These are phyloP conservation scores for Pulveroboletus sp. DNA, from an alignment of 768 basidiomycete species.

Conservation along the genomic window DNA sequence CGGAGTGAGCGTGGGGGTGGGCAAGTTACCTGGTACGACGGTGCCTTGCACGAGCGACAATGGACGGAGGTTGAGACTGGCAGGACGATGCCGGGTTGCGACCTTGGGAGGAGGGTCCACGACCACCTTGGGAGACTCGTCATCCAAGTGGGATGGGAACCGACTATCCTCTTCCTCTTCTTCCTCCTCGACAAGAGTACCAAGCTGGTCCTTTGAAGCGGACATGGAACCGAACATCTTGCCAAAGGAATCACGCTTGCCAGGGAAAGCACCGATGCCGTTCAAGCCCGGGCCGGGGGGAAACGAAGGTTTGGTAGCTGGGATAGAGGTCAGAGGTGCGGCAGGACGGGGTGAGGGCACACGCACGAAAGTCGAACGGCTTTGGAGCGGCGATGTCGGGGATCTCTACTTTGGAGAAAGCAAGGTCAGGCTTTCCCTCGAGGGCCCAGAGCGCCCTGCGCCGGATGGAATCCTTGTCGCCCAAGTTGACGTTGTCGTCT, in stretches of 20 bases:
- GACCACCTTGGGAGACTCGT: slow-evolving; percentile 23
- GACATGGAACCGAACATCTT: slow-evolving; percentile 60
- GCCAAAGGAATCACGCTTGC: slow-evolving; percentile 77
- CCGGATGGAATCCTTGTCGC: slow-evolving; percentile 75
- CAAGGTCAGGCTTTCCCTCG: slow-evolving; percentile 74
- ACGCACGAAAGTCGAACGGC: slow-evolving; percentile 65
- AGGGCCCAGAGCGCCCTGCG: slow-evolving; percentile 81
- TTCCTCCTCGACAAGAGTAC: slow-evolving; percentile 80
- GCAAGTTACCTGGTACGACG: slow-evolving; percentile 39
- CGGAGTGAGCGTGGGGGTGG: slow-evolving; percentile 55
- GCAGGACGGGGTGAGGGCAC: slow-evolving; percentile 27
- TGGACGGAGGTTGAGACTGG: slow-evolving; percentile 63
- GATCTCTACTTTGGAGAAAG: slow-evolving; percentile 77
- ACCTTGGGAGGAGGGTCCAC: slow-evolving; percentile 36
- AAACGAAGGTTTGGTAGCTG: slow-evolving; percentile 61
- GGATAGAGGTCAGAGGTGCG: background rate
- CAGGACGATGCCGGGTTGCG: slow-evolving; percentile 56
- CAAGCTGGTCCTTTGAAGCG: slow-evolving; percentile 70
- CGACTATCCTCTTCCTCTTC: slow-evolving; percentile 70
- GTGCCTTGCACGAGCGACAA: slow-evolving; percentile 62
- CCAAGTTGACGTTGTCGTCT: slow-evolving; percentile 65
- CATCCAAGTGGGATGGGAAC: slow-evolving; percentile 13
- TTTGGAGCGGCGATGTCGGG: slow-evolving; percentile 65
- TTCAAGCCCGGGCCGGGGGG: slow-evolving; percentile 43
- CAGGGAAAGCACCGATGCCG: slow-evolving; percentile 41